Evolutionary conservation across 2,329 filamentous ascomycete species (phyloP).

Genomic region (Mycosphaerella sp.): DNA sequence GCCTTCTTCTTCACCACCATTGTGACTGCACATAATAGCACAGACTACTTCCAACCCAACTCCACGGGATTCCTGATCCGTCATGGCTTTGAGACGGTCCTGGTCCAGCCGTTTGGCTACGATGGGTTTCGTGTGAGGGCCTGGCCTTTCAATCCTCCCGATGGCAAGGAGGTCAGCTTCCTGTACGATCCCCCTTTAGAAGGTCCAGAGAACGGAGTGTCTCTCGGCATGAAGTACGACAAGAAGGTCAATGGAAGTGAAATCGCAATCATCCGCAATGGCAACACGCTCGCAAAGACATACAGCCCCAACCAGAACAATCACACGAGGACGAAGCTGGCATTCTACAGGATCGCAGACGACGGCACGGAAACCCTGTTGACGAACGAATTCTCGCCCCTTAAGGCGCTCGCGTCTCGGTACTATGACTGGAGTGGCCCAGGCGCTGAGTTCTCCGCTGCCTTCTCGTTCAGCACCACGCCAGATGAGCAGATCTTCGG

Average conservation of each 20-base stretch:
- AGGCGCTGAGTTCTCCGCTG: constrained; percentile 35
- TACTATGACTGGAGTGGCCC: constrained; percentile 35
- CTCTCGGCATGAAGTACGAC: constrained; percentile 33
- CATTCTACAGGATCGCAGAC: constrained; percentile 34
- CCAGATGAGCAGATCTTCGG: constrained; percentile 34
- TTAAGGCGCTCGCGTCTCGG: constrained; percentile 35
- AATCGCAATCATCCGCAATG: constrained; percentile 33
- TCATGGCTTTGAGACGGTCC: constrained; percentile 37
- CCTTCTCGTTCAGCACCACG: constrained; percentile 36
- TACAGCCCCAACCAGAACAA: constrained; percentile 30
- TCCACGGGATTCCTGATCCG: constrained; percentile 33
- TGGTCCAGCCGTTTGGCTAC: constrained; percentile 38
- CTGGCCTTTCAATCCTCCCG: constrained; percentile 36
- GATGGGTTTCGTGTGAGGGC: constrained; percentile 39
- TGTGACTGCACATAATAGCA: neutral
- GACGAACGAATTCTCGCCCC: constrained; percentile 34
- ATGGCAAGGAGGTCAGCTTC: constrained; percentile 36
- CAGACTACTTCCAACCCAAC: constrained; percentile 22
- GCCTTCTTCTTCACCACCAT: neutral
- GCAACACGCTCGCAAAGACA: constrained; percentile 35
- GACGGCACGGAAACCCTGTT: constrained; percentile 35
- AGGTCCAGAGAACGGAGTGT: constrained; percentile 33
- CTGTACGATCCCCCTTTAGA: constrained; percentile 39
- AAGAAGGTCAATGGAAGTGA: constrained; percentile 32
- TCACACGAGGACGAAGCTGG: constrained; percentile 32